These are phyloP conservation scores for Phytophthora sp. DNA, from an alignment of 352 stramenopile species.

Conservation along the genomic window DNA sequence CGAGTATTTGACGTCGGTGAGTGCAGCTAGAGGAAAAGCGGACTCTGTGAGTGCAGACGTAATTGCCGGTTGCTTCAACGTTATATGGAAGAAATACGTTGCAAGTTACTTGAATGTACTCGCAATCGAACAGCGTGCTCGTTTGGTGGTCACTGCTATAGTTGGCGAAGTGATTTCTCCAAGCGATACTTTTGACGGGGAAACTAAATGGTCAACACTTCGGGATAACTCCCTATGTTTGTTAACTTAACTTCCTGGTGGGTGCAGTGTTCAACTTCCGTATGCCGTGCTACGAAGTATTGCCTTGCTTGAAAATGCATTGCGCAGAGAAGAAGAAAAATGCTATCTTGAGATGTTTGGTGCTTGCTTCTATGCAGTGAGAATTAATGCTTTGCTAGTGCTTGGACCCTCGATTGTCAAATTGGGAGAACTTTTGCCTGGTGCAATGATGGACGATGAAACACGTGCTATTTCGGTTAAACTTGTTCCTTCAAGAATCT, in stretches of 20 bases:
- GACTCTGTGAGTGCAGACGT: too few relatives aligned
- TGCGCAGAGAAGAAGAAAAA: too few relatives aligned
- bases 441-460: background rate
- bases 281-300: background rate
- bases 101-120: too few relatives aligned
- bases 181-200: background rate
- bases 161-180: background rate
- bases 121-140: too few relatives aligned
- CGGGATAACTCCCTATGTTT: background rate
- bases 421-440: conserved; percentile 22
- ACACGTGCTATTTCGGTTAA: background rate
- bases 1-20: conserved; percentile 26
- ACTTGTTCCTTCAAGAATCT: background rate
- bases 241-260: background rate
- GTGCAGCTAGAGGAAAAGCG: too few relatives aligned
- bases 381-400: conserved; percentile 30
- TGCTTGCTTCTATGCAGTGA: conserved; percentile 29
- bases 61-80: too few relatives aligned
- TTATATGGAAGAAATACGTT: too few relatives aligned
- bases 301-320: too few relatives aligned
- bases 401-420: conserved; percentile 26
- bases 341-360: conserved; percentile 30
- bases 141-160: background rate
- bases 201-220: background rate
- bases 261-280: background rate